Evolutionary conservation across 1,139 yeast species (phyloP), one percentile per base, ranked within the genome.

Genomic region (Yamadazyma atmosphaerica): DNA sequence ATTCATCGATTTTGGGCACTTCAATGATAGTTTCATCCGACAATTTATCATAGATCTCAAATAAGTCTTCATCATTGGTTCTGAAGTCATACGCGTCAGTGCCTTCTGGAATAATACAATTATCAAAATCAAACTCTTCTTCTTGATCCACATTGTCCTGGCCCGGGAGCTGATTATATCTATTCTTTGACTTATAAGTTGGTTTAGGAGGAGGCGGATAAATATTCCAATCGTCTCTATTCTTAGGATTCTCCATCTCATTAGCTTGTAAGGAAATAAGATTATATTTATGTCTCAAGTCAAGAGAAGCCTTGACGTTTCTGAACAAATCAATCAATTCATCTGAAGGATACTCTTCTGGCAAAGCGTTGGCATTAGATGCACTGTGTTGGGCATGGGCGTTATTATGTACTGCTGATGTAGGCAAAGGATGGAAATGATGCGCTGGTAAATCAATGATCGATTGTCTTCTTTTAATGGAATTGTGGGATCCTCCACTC

Each of bases 151-250:
- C 57, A 28, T 50, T 45, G 12, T 55, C 55, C 16, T 51, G 47
- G 3, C 50, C 53, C 9, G 65, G 67, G 40, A 77, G 60, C 67
- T 82, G 79, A 63, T 86, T 69, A 78, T 62, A 70, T 44, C 77
- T 60, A 45, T 72, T 68, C 38, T 76, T 81, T 16, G 86, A 77
- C 52, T 86, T 85, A 77, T 95, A 92, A 19, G 94, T 81, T 1
- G 98, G 97, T 45, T 81, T 81, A 10, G 98, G 98, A 1, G 98
- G 98, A 9, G 85, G 81, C 0, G 99, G 99, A 56, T 90, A 90
- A 36, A 94, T 81, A 12, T 58, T 57, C 98, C 98, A 94, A 32
- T 61, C 65, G 19, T 65, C 70, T 21, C 47, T 51, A 59, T 92
- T 90, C 58, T 89, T 89, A 1, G 98, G 98, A 59, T 94, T 92